phyloP scores from a whole-genome alignment of 306 rosid species.

The Medicago lupulina region DNA sequence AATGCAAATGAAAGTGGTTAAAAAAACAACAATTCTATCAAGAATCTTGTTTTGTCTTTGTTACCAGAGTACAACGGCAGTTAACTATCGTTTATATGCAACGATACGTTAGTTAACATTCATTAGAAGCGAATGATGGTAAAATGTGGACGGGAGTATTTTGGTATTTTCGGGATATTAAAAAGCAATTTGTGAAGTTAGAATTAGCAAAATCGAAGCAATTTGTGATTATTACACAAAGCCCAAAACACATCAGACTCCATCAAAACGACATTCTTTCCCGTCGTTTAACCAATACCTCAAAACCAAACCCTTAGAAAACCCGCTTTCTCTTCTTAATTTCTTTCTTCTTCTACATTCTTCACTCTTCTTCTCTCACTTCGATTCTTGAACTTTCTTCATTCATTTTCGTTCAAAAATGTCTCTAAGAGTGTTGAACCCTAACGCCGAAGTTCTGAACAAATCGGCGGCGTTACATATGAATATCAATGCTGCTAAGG shows the following conservation, averaged over 20 bases:
- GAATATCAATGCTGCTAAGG: constrained; percentile 99
- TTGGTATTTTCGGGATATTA: no score
- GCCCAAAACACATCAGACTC: not conserved
- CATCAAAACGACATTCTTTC: not conserved
- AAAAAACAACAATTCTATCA: no score
- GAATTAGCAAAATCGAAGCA: no score
- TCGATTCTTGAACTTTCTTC: not conserved
- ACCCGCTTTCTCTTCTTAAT: constrained; percentile 19
- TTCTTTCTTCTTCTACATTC: not conserved
- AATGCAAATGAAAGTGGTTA: no score
- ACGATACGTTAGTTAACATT: no score
- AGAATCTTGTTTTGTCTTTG: no score
- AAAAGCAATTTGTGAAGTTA: no score
- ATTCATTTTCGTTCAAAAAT: constrained; percentile 34
- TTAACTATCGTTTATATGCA: no score
- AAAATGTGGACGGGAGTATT: no score
- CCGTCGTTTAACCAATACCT: not conserved
- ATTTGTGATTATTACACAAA: no score
- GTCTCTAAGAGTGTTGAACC: constrained; percentile 83
- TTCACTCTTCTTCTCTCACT: not conserved
- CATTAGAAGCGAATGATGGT: no score
- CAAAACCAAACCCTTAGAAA: not conserved
- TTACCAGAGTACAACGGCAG: no score
- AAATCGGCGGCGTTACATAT: constrained; percentile 95
- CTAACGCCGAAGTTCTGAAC: constrained; percentile 97